These are phyloP conservation scores for Sporothrix dimorphospora DNA, from an alignment of 2,329 filamentous ascomycete genomes.

Conservation along the genomic window DNA sequence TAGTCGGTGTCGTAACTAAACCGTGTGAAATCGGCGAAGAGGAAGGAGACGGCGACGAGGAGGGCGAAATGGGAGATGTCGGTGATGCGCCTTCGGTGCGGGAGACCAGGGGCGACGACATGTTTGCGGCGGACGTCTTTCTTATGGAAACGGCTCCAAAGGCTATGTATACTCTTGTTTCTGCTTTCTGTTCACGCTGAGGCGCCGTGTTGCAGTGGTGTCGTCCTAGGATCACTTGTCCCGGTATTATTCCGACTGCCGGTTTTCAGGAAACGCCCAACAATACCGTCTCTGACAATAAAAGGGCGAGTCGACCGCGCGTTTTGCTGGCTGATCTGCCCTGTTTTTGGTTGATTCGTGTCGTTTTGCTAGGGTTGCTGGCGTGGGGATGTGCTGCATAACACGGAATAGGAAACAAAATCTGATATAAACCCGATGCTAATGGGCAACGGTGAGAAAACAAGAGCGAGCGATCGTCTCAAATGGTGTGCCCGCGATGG, in stretches of 20 bases:
- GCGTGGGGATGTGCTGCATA: background rate
- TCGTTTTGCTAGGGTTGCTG: background rate
- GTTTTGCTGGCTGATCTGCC: background rate
- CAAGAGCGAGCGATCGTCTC: background rate
- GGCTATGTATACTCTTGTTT: background rate
- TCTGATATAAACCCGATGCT: constrained; percentile 10
- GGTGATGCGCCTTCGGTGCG: background rate
- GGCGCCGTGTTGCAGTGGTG: background rate
- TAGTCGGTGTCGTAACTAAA: background rate
- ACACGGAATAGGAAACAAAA: constrained; percentile 8
- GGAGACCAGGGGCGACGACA: background rate
- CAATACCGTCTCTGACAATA: background rate
- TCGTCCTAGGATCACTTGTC: background rate
- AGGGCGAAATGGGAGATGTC: background rate
- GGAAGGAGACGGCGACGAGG: background rate
- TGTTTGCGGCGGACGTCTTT: background rate
- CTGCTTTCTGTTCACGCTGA: background rate
- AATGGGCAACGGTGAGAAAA: background rate
- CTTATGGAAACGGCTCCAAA: background rate
- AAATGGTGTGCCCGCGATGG: background rate
- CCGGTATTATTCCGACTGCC: background rate
- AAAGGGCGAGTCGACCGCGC: background rate
- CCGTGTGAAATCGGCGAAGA: background rate
- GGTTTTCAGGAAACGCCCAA: background rate
- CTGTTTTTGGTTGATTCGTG: too few relatives aligned